These are phyloP conservation scores for Calonectria hongkongensis DNA, from an alignment of 2,329 filamentous ascomycete genomes.

Conservation along the genomic window DNA sequence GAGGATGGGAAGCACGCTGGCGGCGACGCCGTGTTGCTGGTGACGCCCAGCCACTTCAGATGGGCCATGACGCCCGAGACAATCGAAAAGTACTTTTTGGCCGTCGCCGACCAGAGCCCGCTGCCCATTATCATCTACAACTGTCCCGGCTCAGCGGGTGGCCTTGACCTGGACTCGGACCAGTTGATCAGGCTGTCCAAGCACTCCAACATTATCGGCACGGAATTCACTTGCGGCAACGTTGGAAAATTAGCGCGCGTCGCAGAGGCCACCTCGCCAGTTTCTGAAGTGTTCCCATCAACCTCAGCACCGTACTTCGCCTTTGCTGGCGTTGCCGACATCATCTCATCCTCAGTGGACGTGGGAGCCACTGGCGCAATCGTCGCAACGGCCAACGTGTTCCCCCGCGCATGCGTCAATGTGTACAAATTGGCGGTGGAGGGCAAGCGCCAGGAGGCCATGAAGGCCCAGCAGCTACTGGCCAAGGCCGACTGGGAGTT, in stretches of 20 bases:
- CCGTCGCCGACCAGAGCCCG: slow-evolving; percentile 84
- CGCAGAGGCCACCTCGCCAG: slow-evolving; percentile 80
- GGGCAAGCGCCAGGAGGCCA: slow-evolving; percentile 84
- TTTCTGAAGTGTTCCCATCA: slow-evolving; percentile 69
- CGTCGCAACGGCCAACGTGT: slow-evolving; percentile 88
- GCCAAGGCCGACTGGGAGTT: slow-evolving; percentile 88
- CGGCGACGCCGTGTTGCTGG: slow-evolving; percentile 86
- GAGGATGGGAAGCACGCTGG: slow-evolving; percentile 80
- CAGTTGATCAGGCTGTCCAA: slow-evolving; percentile 85
- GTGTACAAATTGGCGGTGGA: slow-evolving; percentile 85
- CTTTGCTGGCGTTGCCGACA: slow-evolving; percentile 91
- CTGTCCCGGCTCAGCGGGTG: slow-evolving; percentile 90
- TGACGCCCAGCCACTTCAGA: slow-evolving; percentile 90
- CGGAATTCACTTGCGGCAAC: slow-evolving; percentile 94
- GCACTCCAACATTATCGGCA: slow-evolving; percentile 90
- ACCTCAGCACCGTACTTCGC: slow-evolving; percentile 83
- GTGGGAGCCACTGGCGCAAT: slow-evolving; percentile 90
- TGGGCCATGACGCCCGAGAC: slow-evolving; percentile 83
- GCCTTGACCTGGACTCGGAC: slow-evolving; percentile 93
- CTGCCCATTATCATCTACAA: slow-evolving; percentile 90
- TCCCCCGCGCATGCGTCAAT: slow-evolving; percentile 86
- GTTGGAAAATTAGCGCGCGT: slow-evolving; percentile 92
- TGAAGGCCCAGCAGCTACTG: slow-evolving; percentile 83
- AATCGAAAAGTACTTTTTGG: slow-evolving; percentile 82
- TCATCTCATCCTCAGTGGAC: slow-evolving; percentile 86